A percentile compares a stretch with the other conserved stretches of the same genome.
phyloP scores from a whole-genome alignment of 306 rosid genomes.

The Astragalus membranaceus region DNA sequence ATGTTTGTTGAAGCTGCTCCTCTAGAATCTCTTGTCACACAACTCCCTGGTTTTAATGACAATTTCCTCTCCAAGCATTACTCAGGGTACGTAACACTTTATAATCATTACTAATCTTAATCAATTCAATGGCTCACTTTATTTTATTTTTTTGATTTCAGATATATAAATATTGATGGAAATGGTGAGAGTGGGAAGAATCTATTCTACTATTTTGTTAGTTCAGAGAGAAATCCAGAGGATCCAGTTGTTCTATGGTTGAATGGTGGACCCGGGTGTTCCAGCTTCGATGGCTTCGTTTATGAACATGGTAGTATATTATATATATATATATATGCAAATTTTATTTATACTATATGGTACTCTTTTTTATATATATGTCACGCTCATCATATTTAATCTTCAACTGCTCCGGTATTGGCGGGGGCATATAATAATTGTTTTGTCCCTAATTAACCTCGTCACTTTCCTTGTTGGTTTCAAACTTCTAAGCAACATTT shows the following conservation, averaged over 20 bases:
- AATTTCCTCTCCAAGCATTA: slow-evolving; percentile 31
- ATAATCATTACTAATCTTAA: neutral
- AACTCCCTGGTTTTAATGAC: slow-evolving; percentile 23
- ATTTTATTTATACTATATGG: too few species aligned
- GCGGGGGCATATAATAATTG: neutral
- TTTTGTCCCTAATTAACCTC: slow-evolving; percentile 2
- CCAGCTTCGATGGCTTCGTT: slow-evolving; percentile 83
- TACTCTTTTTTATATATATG: too few species aligned
- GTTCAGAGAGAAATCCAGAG: slow-evolving; percentile 58
- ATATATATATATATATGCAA: too few species aligned
- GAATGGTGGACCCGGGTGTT: slow-evolving; percentile 93
- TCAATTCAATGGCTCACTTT: neutral
- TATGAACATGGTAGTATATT: slow-evolving; percentile 69
- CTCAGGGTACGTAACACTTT: slow-evolving; percentile 21
- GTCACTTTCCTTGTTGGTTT: neutral
- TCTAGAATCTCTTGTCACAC: slow-evolving; percentile 15
- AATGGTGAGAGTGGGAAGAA: slow-evolving; percentile 45
- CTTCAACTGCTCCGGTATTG: neutral
- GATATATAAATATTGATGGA: slow-evolving; percentile 32
- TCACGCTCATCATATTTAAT: slow-evolving; percentile 8
- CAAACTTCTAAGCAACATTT: neutral
- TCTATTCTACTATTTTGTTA: slow-evolving; percentile 64
- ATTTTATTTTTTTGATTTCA: neutral
- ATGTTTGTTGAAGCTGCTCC: slow-evolving; percentile 22
- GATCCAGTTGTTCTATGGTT: slow-evolving; percentile 91